Evolutionary conservation across 73 alveolate genomes (phyloP), one percentile per base, ranked within the genome.

Genomic region (Paramecium biaurelia): DNA sequence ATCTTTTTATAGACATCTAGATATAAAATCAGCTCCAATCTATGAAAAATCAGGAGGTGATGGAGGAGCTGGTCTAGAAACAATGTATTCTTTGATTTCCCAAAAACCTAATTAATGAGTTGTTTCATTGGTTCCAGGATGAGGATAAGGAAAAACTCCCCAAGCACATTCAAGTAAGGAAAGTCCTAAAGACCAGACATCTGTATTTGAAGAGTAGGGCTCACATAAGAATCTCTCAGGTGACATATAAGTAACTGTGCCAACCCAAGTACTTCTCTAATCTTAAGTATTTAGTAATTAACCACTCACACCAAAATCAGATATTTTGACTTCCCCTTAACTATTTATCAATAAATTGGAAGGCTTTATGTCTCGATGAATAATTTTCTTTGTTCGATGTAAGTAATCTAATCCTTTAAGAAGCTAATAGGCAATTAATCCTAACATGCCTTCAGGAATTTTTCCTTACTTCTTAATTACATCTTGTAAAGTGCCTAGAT

Each of bases 161-260:
- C 95, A 84, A 21, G 99, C 98, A 70, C 99, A 98, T 96, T 98
- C 99, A 85, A 97, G 92, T 10, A 98, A 93, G 1, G 96, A 93
- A 15, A 98, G 82, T 20, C 99, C 99, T 38, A 98, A 93, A 41
- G 98, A 93, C 99, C 99, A 98, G 41, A 98, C 95, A 94, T 98
- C 99, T 67, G 99, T 96, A 95, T 97, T 98, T 2, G 98, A 76
- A 84, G 93, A 95, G 92, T 98, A 97, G 24, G 94, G 85, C 42
- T 96, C 97, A 7, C 98, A 99, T 85, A 93, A 95, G 38, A 98
- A 92, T 96, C 99, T 97, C 86, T 98, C 99, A 7, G 99, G 99
- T 9, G 99, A 97, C 99, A 98, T 98, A 92, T 97, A 98, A 23
- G 97, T 92, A 84, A 96, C 95, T 35, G 99, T 98, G 26, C 99